Evolutionary conservation across 768 basidiomycete genomes (phyloP).

Genomic region (Saitozyma podzolica): DNA sequence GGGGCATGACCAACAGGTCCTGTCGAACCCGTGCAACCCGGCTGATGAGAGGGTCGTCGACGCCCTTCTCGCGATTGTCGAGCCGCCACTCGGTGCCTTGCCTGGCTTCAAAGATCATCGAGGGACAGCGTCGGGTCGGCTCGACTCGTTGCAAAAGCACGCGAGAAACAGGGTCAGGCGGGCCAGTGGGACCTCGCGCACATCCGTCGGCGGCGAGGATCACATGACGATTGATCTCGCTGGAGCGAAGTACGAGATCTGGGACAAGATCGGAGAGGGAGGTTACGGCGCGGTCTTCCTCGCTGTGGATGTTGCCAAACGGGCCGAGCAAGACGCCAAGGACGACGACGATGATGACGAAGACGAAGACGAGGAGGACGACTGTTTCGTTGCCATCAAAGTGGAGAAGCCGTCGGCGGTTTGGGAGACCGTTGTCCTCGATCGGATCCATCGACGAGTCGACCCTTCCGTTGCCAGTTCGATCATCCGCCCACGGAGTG

Average conservation of each 20-base stretch:
- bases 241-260: conserved; percentile 67
- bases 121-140: conserved; percentile 55
- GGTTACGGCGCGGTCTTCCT: conserved; percentile 96
- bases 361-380: conserved; percentile 57
- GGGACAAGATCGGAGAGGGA: conserved; percentile 91
- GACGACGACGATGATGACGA: conserved; percentile 55
- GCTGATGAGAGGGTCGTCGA: conserved; percentile 68
- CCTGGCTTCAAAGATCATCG: conserved; percentile 51
- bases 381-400: conserved; percentile 72
- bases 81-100: conserved; percentile 57
- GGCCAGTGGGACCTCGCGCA: conserved; percentile 25
- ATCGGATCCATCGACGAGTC: conserved; percentile 71
- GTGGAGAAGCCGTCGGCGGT: conserved; percentile 81
- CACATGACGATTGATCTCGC: conserved; percentile 59
- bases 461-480: conserved; percentile 61
- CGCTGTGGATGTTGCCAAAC: conserved; percentile 58
- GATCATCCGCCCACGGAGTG: conserved; percentile 70
- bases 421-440: conserved; percentile 90
- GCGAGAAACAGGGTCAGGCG: conserved; percentile 54
- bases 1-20: neutral
- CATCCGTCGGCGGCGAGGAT: conserved; percentile 36
- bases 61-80: conserved; percentile 61
- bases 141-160: conserved; percentile 73
- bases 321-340: conserved; percentile 36
- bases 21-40: conserved; percentile 78